Conservation (phyloP, 768 basidiomycete genomes). For the Pholiota microspora region DNA sequence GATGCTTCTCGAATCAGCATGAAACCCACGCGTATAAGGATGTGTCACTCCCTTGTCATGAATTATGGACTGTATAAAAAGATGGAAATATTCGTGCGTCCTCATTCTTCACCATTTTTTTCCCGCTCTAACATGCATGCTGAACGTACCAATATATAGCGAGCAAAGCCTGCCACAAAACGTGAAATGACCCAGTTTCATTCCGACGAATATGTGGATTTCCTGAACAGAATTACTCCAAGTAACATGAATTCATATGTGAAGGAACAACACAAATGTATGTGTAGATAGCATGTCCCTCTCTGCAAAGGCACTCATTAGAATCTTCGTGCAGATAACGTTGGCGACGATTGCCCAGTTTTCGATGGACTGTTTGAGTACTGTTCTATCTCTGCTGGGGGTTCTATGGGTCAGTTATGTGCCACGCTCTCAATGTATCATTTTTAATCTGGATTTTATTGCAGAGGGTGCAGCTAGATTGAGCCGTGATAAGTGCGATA, state of each 20-base stretch:
- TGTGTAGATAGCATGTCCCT: constrained; percentile 16
- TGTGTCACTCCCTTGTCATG: constrained; percentile 99
- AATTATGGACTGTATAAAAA: constrained; percentile 99
- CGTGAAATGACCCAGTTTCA: constrained; percentile 99
- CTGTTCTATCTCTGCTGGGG: constrained; percentile 99
- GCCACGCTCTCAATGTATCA: background rate
- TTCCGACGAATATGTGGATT: constrained; percentile 98
- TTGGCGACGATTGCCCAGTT: constrained; percentile 98
- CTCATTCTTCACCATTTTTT: background rate
- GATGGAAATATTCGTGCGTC: constrained; percentile 99
- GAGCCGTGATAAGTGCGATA: constrained; percentile 96
- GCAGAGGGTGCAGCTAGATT: constrained; percentile 95
- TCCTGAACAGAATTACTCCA: constrained; percentile 89
- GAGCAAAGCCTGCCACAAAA: constrained; percentile 98
- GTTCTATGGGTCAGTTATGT: constrained; percentile 89
- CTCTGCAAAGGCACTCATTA: too few species aligned
- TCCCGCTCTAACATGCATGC: constrained; percentile 5
- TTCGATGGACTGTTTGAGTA: constrained; percentile 99
- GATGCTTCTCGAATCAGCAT: constrained; percentile 51
- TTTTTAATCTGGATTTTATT: background rate
- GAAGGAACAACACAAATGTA: constrained; percentile 96
- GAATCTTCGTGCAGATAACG: constrained; percentile 64
- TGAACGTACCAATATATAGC: constrained; percentile 41
- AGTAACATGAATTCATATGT: constrained; percentile 93
- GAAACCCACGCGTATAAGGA: constrained; percentile 97